Percentiles rank a stretch among this genome's conserved stretches.
These are phyloP conservation scores for Bryoglossum gracile DNA, from an alignment of 495 filamentous ascomycete species.

Conservation along the genomic window DNA sequence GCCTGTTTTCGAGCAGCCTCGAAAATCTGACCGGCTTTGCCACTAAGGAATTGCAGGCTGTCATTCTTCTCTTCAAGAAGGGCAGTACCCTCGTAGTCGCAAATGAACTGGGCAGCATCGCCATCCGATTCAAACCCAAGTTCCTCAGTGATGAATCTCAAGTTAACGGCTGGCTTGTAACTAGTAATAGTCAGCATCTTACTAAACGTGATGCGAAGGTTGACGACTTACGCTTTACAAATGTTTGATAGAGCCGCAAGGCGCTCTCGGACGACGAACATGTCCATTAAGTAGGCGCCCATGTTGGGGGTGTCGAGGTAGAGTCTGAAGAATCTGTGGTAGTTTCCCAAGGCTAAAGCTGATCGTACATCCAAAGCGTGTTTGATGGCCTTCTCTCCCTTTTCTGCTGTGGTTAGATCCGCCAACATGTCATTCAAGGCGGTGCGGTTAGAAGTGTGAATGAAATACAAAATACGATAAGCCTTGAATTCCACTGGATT, in stretches of 20 bases:
- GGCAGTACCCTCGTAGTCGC: constrained; percentile 63
- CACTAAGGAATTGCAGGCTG: constrained; percentile 65
- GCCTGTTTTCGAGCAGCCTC: constrained; percentile 63
- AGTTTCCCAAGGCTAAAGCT: constrained; percentile 86
- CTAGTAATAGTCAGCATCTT: constrained; percentile 35
- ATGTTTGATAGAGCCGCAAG: constrained; percentile 82
- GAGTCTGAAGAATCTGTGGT: constrained; percentile 92
- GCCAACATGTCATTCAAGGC: constrained; percentile 96
- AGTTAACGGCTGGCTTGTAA: constrained; percentile 81
- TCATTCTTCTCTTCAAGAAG: constrained; percentile 74
- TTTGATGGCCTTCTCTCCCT: constrained; percentile 71
- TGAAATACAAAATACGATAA: constrained; percentile 99
- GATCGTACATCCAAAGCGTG: constrained; percentile 91
- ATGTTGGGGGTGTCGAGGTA: constrained; percentile 94
- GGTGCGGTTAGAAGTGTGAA: constrained; percentile 96
- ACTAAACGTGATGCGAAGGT: neutral
- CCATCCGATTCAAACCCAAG: constrained; percentile 90
- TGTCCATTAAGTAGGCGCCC: constrained; percentile 98
- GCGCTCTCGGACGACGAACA: constrained; percentile 92
- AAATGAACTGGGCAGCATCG: constrained; percentile 82
- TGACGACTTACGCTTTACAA: constrained; percentile 80
- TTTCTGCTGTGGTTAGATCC: constrained; percentile 96
- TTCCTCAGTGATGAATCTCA: constrained; percentile 91
- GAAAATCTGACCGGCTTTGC: constrained; percentile 65
- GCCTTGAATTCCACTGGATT: constrained; percentile 95